Evolutionary conservation across 768 basidiomycete species (phyloP).

Genomic region (Coprinopsis sp.): DNA sequence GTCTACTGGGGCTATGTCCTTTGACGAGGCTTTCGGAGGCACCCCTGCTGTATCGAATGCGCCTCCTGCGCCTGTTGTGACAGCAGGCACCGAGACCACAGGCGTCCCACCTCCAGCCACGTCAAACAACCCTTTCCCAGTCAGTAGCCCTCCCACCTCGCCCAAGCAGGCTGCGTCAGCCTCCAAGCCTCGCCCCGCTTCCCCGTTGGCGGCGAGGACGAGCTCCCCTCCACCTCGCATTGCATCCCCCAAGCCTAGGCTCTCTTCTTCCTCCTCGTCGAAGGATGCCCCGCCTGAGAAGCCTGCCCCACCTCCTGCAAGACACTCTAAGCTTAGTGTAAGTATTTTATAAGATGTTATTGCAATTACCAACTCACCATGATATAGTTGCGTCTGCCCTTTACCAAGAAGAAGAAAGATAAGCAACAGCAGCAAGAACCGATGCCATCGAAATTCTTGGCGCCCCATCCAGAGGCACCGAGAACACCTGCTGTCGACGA

Average conservation of each 20-base stretch:
- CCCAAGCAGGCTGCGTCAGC: constrained; percentile 36
- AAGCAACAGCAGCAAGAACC: constrained; percentile 44
- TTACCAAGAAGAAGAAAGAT: constrained; percentile 71
- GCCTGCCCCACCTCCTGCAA: constrained; percentile 47
- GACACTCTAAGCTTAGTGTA: constrained; percentile 76
- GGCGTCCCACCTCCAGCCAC: constrained; percentile 8
- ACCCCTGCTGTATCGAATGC: constrained; percentile 33
- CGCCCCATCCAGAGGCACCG: constrained; percentile 43
- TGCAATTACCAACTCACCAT: constrained; percentile 3
- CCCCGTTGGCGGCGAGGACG: constrained; percentile 24
- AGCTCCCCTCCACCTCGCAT: constrained; percentile 40
- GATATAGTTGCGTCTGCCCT: constrained; percentile 68
- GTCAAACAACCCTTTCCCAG: constrained; percentile 7
- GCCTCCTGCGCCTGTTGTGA: constrained; percentile 24
- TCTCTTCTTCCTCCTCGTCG: constrained; percentile 57
- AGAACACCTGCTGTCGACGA: constrained; percentile 57
- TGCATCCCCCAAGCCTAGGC: constrained; percentile 51
- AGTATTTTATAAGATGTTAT: constrained; percentile 25
- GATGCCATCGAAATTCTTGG: constrained; percentile 34
- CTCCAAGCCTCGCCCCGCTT: constrained; percentile 17
- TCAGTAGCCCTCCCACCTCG: constrained; percentile 13
- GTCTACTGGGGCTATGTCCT: constrained; percentile 10
- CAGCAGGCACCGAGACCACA: constrained; percentile 24
- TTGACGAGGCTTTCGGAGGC: constrained; percentile 48
- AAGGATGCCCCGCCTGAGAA: constrained; percentile 53